These are phyloP conservation scores for Wickerhamiella dianesei DNA, from an alignment of 805 yeast genomes.

Conservation along the genomic window DNA sequence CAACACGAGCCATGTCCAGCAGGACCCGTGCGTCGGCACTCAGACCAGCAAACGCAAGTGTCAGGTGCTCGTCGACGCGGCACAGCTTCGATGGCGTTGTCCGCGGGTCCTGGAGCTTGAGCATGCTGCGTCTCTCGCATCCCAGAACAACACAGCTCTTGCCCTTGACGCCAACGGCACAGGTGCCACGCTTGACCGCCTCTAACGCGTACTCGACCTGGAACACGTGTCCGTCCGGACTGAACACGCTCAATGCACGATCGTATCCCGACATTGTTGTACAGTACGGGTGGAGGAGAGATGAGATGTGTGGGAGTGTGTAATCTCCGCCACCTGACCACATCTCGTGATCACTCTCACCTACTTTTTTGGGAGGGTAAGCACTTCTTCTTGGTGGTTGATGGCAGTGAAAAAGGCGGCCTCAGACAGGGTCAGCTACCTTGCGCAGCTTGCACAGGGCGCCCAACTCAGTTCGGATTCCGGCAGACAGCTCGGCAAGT, in stretches of 20 bases:
- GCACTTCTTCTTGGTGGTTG: too few relatives aligned
- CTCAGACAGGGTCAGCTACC: conserved; percentile 24
- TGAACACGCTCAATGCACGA: conserved; percentile 92
- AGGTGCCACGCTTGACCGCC: conserved; percentile 96
- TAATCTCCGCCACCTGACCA: background rate
- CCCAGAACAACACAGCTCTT: conserved; percentile 80
- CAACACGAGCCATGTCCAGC: conserved; percentile 89
- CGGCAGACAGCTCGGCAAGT: conserved; percentile 35
- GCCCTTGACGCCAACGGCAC: conserved; percentile 96
- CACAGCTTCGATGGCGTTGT: conserved; percentile 92
- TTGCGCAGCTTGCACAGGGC: conserved; percentile 20
- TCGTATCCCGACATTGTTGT: conserved; percentile 98
- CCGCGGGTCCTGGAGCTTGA: conserved; percentile 91
- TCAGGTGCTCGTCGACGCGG: conserved; percentile 77
- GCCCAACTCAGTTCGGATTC: conserved; percentile 3
- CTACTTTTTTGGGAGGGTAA: too few relatives aligned
- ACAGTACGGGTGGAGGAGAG: too few relatives aligned
- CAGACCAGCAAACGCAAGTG: conserved; percentile 90
- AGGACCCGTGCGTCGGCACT: conserved; percentile 96
- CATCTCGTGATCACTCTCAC: background rate
- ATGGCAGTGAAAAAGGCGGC: conserved; percentile 15
- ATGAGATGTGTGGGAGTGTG: background rate
- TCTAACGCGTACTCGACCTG: conserved; percentile 97
- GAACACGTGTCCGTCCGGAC: conserved; percentile 98
- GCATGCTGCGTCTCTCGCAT: conserved; percentile 89